Evolutionary conservation across 305 asterid genomes (phyloP), one percentile per base, ranked within the genome.

Genomic region (Fraxinus ornus): DNA sequence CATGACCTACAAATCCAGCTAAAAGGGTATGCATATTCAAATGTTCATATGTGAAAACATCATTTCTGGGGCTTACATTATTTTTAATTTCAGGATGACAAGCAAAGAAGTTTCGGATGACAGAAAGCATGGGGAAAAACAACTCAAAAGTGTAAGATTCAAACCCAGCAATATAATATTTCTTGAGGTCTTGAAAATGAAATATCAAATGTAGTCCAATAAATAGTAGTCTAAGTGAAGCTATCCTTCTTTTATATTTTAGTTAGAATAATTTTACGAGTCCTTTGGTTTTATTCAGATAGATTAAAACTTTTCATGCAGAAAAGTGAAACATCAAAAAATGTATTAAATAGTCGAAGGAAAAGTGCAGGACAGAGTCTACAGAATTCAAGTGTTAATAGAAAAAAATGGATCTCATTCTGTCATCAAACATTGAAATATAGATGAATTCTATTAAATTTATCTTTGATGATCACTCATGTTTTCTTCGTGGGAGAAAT

Each of bases 101-200:
- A 78, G 82, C 77, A 83, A 78, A 80, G 89, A 82, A 86, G 83
- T 60, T 79, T 78, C 79, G 37, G 87, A 83, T 57, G 86, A 84
- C 57, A 82, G 79, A 79, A 88, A 85, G 75, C 85, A 84, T 71
- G 64, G 80, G 39, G 88, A 75, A 87, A 84, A 72, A 76, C 88
- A 83, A 81, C 91, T 90, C 82, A 89, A 83, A 88, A 87, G 84
- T 78, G 98, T 92, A 89, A 90, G 98, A 85, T 75, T 57, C 80
- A 79, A 71, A 28, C 19, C 12, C 44, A 15, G 36, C 24, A 4
- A 17, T 78, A 68, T 7, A 17, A 66, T 52, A n/a, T 79, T 10
- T 49, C 22, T 22, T 22, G 7, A n/a, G 66, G 32, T 15, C 77
- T 66, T 62, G 28, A 24, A 32, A 32, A 32, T 32, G 35, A 32